Conservation (phyloP, 805 yeast genomes). For the Lipomyces japonicus region DNA sequence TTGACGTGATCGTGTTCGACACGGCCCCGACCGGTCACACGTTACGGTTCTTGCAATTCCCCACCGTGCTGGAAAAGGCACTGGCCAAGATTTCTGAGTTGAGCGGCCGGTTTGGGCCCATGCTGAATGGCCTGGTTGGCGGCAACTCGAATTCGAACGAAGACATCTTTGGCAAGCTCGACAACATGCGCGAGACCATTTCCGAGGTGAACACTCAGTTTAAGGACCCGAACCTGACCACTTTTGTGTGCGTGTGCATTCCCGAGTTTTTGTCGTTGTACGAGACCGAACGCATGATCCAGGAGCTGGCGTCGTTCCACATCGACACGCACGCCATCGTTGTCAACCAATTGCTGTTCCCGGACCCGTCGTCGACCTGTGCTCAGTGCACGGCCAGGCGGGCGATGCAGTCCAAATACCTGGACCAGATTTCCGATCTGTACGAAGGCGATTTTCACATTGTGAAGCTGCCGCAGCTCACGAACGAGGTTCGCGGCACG, state of each 20-base stretch:
- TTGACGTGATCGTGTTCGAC: constrained; percentile 90
- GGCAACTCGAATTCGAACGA: constrained; percentile 48
- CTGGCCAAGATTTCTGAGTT: constrained; percentile 83
- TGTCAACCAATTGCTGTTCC: constrained; percentile 87
- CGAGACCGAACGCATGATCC: constrained; percentile 97
- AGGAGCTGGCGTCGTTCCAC: constrained; percentile 87
- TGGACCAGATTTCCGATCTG: constrained; percentile 91
- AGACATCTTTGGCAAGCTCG: constrained; percentile 74
- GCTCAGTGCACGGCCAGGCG: constrained; percentile 88
- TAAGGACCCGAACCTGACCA: constrained; percentile 92
- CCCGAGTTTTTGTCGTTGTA: constrained; percentile 93
- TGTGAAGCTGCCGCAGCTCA: constrained; percentile 91
- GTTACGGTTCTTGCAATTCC: constrained; percentile 87
- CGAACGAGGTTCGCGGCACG: constrained; percentile 91
- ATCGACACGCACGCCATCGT: constrained; percentile 97
- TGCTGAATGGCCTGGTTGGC: constrained; percentile 64
- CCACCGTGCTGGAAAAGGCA: constrained; percentile 84
- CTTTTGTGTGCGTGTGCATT: constrained; percentile 90
- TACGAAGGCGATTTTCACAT: constrained; percentile 91
- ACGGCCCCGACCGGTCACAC: constrained; percentile 99
- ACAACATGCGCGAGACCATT: constrained; percentile 75
- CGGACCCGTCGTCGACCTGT: constrained; percentile 67
- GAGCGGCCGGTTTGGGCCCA: constrained; percentile 83
- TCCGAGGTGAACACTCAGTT: constrained; percentile 89
- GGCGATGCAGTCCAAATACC: constrained; percentile 92